Evolutionary conservation across 1,284 basidiomycete genomes (phyloP), one percentile per base, ranked within the genome.

Genomic region (Irpex sp.): DNA sequence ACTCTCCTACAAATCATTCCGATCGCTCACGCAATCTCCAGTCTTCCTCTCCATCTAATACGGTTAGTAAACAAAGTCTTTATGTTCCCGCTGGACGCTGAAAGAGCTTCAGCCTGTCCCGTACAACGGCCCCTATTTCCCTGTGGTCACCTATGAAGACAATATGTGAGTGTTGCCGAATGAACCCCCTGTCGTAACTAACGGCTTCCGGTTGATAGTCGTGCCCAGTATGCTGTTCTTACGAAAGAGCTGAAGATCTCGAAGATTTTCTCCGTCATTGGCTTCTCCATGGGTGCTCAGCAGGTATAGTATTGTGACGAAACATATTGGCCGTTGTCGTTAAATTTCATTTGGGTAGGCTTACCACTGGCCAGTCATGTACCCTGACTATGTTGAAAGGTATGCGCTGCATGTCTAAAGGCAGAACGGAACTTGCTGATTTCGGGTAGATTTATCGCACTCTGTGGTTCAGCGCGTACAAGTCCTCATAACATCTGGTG

Each of bases 251-350:
- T 86, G 4, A 79, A 79, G 4, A 73, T 87, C 17, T 73, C 78
- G 57, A 82, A 84, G 67, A 72, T 84, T 0, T 78, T 76, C 62
- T 79, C 81, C 52, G 84, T 81, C 31, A 77, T 86, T 19, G 85
- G 84, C 0, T 87, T 87, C 69, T 86, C 84, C 7, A 87, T 87
- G 85, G 84, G 85, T 52, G 86, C 79, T 1, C 85, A 85, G 68
- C 84, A 85, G 77, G 84, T 79, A 44, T 2, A 9, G 15, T 7
- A 59, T 54, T 3, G 60, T 5, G 9, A 9, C 19, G 40, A 44
- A 15, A 2, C 7, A 61, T 52, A 40, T 17, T n/a, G 37, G 38
- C 47, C 2, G 3, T 26, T 4, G 26, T 26, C 4, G 26, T 5
- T 59, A 15, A 44, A 9, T 9, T 56, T 3, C 15, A 15, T 17